These are phyloP conservation scores for Geosiphon pyriformis DNA, from an alignment of 192 early-diverging fungal species.

Conservation along the genomic window DNA sequence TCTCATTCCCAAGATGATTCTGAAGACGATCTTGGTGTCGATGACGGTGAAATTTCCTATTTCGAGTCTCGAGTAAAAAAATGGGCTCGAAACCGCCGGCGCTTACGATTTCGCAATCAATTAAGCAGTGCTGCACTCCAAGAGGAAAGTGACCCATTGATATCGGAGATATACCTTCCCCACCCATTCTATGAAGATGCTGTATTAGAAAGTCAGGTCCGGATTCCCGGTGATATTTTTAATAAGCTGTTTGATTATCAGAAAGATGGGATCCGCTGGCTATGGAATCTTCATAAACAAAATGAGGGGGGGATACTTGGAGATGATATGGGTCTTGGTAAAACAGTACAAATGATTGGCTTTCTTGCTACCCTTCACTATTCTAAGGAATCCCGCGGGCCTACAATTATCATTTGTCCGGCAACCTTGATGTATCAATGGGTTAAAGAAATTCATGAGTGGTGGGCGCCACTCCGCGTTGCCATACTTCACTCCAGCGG, in stretches of 20 bases:
- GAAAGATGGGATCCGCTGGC: slow-evolving; percentile 77
- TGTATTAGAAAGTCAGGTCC: slow-evolving; percentile 43
- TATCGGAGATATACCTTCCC: slow-evolving; percentile 45
- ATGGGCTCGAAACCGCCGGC: slow-evolving; percentile 49
- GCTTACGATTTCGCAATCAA: slow-evolving; percentile 28
- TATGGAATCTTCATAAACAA: slow-evolving; percentile 83
- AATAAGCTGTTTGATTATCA: slow-evolving; percentile 85
- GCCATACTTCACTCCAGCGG: slow-evolving; percentile 85
- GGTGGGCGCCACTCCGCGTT: slow-evolving; percentile 86
- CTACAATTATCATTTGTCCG: slow-evolving; percentile 63
- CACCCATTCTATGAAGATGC: slow-evolving; percentile 48
- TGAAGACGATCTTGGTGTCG: slow-evolving; percentile 22
- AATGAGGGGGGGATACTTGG: slow-evolving; percentile 87
- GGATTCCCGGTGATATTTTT: slow-evolving; percentile 80
- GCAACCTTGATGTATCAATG: slow-evolving; percentile 78
- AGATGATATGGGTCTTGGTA: slow-evolving; percentile 95
- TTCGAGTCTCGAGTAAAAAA: slow-evolving; percentile 47
- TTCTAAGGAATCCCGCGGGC: slow-evolving; percentile 41
- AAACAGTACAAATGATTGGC: slow-evolving; percentile 85
- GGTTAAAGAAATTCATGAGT: slow-evolving; percentile 76
- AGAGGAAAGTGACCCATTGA: slow-evolving; percentile 33
- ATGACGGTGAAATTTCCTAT: slow-evolving; percentile 38
- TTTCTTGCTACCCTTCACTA: slow-evolving; percentile 77
- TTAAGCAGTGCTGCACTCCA: slow-evolving; percentile 2
- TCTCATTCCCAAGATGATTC: no score